Conservation (phyloP, 2,329 filamentous ascomycete genomes). For the Beauveria sp. region DNA sequence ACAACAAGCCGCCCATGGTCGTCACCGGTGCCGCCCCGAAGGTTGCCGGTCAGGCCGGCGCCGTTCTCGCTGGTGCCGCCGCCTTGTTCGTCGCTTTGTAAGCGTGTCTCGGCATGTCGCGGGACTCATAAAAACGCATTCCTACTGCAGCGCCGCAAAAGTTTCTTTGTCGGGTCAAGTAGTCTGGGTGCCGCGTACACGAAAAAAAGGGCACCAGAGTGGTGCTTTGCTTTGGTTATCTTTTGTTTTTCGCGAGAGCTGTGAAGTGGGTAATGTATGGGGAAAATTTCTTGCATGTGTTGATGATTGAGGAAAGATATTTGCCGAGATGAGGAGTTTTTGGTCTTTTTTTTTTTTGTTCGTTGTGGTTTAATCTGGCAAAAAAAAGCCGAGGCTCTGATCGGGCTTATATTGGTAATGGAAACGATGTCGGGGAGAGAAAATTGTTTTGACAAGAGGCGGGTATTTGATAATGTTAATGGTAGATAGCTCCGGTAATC, state of each 20-base stretch:
- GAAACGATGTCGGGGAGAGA: background rate
- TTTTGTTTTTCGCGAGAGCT: no score
- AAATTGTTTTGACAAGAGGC: background rate
- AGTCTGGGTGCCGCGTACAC: no score
- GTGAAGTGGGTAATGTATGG: no score
- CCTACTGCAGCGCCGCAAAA: no score
- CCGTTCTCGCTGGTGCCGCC: background rate
- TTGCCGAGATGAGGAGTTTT: no score
- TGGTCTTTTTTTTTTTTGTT: no score
- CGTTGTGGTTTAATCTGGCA: background rate
- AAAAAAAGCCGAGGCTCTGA: background rate
- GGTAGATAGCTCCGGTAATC: background rate
- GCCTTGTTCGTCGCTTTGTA: background rate
- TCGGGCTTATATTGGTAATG: background rate
- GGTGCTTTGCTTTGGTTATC: no score
- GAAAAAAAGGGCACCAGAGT: no score
- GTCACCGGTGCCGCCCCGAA: background rate
- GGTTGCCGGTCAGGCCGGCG: background rate
- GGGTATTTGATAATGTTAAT: slow-evolving; percentile 1
- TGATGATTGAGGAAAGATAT: no score
- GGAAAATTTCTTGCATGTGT: no score
- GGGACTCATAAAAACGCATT: background rate
- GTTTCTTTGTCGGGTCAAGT: no score
- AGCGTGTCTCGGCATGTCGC: background rate
- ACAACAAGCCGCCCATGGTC: background rate